These are phyloP conservation scores for Solanum clarkiae DNA, from an alignment of 257 asterid genomes.

Conservation along the genomic window DNA sequence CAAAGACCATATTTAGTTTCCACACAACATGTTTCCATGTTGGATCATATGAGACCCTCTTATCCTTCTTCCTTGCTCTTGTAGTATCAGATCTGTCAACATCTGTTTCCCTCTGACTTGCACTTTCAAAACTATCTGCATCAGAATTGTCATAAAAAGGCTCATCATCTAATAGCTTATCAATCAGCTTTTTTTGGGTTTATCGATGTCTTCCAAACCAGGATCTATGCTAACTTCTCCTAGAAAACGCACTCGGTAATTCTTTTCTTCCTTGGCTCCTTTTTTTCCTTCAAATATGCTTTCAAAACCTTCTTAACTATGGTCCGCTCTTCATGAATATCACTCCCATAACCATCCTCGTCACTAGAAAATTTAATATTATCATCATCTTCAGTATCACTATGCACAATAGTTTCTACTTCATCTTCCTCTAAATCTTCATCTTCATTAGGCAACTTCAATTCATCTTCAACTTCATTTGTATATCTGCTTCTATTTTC, in stretches of 20 bases:
- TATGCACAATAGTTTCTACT: not conserved
- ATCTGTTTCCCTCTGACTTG: not conserved
- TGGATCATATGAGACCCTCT: not conserved
- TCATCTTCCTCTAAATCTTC: not conserved
- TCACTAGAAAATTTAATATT: not conserved
- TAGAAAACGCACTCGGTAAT: not conserved
- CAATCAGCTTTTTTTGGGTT: not conserved
- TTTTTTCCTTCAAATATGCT: not conserved
- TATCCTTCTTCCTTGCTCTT: not conserved
- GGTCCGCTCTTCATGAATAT: not conserved
- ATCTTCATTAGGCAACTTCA: not conserved
- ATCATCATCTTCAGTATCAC: not conserved
- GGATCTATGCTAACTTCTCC: not conserved
- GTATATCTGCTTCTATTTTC: not conserved
- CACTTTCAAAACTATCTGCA: not conserved
- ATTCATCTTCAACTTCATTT: not conserved
- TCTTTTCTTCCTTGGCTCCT: not conserved
- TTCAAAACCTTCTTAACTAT: not conserved
- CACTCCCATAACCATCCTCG: not conserved
- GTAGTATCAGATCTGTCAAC: not conserved
- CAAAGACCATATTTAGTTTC: not conserved
- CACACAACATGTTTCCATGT: not conserved
- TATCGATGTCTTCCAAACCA: not conserved
- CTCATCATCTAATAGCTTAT: not conserved
- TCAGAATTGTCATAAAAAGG: not conserved